Base-by-base conservation (phyloP, 2,329 filamentous ascomycete genomes). In the Harringtonia lauricola region DNA sequence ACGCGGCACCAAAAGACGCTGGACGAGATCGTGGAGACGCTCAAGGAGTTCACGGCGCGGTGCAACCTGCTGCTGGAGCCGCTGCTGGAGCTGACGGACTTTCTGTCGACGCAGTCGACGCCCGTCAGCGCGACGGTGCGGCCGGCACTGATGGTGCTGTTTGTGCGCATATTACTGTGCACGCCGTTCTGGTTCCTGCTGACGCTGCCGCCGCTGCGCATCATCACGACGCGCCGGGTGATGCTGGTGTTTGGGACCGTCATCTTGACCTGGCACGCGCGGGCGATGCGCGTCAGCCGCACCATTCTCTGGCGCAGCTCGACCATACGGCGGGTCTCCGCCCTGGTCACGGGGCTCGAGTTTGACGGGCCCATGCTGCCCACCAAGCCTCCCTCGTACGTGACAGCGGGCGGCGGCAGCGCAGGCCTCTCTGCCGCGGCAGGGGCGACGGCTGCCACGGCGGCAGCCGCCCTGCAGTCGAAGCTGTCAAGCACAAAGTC, bases 51-150 rank as follows among this genome's bases (percentile, higher is more conserved):
- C 53, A 96, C 90, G 0, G 84, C 83, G 6, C 76, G 92, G 39
- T 95, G 92, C 63, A 95, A 95, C 60, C 83, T 95, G 42, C 68
- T 98, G 17, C 72, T 96, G 41, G 89, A 95, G 55, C 92, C 92
- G 3, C 74, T 96, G 44, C 70, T 95, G 36, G 80, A 85, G 51
- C 71, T 96, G 59, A 95, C 89, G 7, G 89, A 96, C 60, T 95
- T 95, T 57, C 71, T 98, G 22, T 92, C 86, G 47, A 94, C 88
- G 0, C 88, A 95, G 59, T 76, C 82, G 44, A 95, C 86, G 1
- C 84, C 90, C 2, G 95, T 88, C 1, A 90, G 86, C 36, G 89
- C 90, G 2, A 95, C 89, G 0, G 95, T 88, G 3, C 74, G 85
- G 45, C 92, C 92, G 8, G 89, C 90, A 1, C 72, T 98, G 44